These are phyloP conservation scores for Paramyrothecium roridum DNA, from an alignment of 2,329 filamentous ascomycete species.

Conservation along the genomic window DNA sequence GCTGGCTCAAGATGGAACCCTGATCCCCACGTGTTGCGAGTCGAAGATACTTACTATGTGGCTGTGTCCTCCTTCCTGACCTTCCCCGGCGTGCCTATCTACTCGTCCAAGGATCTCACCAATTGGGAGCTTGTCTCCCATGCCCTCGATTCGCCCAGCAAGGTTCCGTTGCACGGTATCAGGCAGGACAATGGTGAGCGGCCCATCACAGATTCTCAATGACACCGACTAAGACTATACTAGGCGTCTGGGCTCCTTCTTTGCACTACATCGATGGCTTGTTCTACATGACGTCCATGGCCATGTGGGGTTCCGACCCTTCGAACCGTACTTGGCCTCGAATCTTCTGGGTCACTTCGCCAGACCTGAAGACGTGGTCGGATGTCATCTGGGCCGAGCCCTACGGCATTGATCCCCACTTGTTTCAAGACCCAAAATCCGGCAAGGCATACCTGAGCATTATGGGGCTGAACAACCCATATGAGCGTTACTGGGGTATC, in stretches of 20 bases:
- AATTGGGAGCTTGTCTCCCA: conserved; percentile 7
- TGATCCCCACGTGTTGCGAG: conserved; percentile 2
- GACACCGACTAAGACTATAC: neutral
- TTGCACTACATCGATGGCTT: conserved; percentile 3
- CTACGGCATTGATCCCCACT: conserved; percentile 7
- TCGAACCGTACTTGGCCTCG: conserved; percentile 32
- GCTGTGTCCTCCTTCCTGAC: conserved; percentile 5
- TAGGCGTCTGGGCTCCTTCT: conserved; percentile 8
- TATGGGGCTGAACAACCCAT: conserved; percentile 16
- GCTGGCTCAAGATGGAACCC: conserved; percentile 5
- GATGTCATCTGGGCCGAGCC: conserved; percentile 7
- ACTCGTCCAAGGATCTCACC: conserved; percentile 4
- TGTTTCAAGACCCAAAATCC: conserved; percentile 10
- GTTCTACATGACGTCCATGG: conserved; percentile 19
- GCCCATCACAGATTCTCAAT: neutral
- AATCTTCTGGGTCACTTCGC: conserved; percentile 17
- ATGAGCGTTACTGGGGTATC: conserved; percentile 19
- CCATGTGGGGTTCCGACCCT: conserved; percentile 29
- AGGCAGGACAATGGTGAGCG: neutral
- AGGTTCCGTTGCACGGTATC: conserved; percentile 5
- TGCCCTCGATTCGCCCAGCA: conserved; percentile 3
- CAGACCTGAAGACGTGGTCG: conserved; percentile 12
- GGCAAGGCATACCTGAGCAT: conserved; percentile 14
- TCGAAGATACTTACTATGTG: conserved; percentile 6
- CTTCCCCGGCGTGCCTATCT: conserved; percentile 7